phyloP scores from a whole-genome alignment of 768 basidiomycete genomes.

The Psilocybe cyanescens region DNA sequence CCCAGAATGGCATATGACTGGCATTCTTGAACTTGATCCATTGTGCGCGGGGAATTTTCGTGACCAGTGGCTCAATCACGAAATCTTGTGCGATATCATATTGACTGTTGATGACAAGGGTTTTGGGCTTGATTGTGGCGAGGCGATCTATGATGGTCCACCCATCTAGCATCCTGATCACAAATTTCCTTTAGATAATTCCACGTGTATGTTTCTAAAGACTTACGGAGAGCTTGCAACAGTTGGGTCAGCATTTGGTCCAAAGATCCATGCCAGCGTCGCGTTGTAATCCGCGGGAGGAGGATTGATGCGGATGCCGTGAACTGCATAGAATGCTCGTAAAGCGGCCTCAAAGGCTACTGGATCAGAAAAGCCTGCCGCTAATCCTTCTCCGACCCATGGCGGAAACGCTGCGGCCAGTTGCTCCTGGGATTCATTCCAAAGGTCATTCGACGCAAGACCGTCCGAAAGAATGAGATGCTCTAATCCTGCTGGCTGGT shows the following conservation, averaged over 20 bases:
- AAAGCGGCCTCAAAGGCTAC: conserved; percentile 16
- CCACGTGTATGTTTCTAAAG: background rate
- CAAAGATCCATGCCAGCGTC: conserved; percentile 22
- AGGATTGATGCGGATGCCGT: conserved; percentile 15
- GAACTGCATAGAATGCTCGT: conserved; percentile 26
- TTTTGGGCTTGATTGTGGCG: conserved; percentile 33
- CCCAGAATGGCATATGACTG: too few species aligned
- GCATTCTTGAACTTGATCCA: too few species aligned
- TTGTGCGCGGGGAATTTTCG: too few species aligned
- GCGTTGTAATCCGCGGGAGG: conserved; percentile 27
- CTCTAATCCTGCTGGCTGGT: conserved; percentile 42
- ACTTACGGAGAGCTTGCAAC: conserved; percentile 30
- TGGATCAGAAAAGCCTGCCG: background rate
- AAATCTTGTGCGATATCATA: conserved; percentile 45
- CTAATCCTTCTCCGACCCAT: background rate
- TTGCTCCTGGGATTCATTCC: conserved; percentile 18
- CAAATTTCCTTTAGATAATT: conserved; percentile 9
- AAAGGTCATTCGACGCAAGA: conserved; percentile 30
- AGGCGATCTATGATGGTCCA: conserved; percentile 53
- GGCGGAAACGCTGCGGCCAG: background rate
- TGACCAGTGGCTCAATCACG: conserved; percentile 9
- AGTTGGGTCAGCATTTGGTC: conserved; percentile 27
- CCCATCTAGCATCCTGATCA: conserved; percentile 24
- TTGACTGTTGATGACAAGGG: conserved; percentile 45
- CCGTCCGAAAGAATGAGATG: conserved; percentile 35